Evolutionary conservation across 2,329 filamentous ascomycete species (phyloP), one percentile per base, ranked within the genome.

Genomic region (Fusarium falciforme): DNA sequence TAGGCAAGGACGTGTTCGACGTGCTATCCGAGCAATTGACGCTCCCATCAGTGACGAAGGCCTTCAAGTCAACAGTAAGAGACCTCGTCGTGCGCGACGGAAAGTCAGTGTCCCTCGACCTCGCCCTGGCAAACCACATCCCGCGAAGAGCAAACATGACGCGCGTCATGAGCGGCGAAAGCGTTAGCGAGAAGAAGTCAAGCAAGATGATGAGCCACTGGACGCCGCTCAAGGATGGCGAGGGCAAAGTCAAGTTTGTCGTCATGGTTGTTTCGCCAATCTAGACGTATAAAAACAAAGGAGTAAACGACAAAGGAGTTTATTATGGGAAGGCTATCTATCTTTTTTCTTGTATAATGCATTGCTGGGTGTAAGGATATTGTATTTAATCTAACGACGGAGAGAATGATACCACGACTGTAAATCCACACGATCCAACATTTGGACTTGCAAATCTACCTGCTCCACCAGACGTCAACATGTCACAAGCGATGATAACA

Each of bases 1-100:
- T 84, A 57, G 84, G 86, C 55, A 84, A 83, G 70, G 88, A 91
- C 68, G 83, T 90, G 14, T 91, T 91, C 76, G 83, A 85, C 44
- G 85, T 90, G n/a, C 83, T 91, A 6, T 80, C 83, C 6, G 83
- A 87, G n/a, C 83, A 86, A 52, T 82, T 84, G 2, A 80, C 81
- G n/a, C 83, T 85, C 10, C 82, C 83, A 0, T 83, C 81, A 3
- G 78, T 87, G 7, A 83, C 83, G 3, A 85, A 84, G 59, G 80
- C 83, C 0, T 87, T 89, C 80, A 85, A 84, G 71, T 76, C 79
- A 1, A 81, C 80, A 1, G 85, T 90, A 3, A 81, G 82, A 25
- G 82, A 85, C n/a, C 76, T 78, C 8, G 72, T 85, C 2, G 64
- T 82, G 1, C 71, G 76, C 4, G 82, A 83, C 44, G 83, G 84